phyloP scores from a whole-genome alignment of 805 yeast genomes.

The Starmerella apicola region DNA sequence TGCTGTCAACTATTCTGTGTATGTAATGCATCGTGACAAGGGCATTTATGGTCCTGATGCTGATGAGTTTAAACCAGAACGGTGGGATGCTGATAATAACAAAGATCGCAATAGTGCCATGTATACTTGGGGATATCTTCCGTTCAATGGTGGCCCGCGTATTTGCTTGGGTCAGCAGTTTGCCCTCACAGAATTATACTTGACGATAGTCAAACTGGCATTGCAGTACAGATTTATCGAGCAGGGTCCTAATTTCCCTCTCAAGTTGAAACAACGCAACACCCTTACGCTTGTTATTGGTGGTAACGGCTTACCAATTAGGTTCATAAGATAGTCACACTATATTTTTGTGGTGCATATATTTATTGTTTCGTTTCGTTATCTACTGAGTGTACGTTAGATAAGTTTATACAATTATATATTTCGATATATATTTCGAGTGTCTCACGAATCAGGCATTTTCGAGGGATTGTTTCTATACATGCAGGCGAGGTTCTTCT shows the following conservation, averaged over 20 bases:
- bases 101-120: slow-evolving; percentile 18
- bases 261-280: slow-evolving; percentile 1
- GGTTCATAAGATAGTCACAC: no score
- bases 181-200: slow-evolving; percentile 37
- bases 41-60: slow-evolving; percentile 34
- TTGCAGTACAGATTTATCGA: slow-evolving; percentile 23
- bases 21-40: slow-evolving; percentile 31
- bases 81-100: slow-evolving; percentile 31
- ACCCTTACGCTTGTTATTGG: slow-evolving; percentile 11
- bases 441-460: no score
- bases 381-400: no score
- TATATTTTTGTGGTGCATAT: no score
- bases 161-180: slow-evolving; percentile 41
- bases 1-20: slow-evolving; percentile 29
- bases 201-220: slow-evolving; percentile 31
- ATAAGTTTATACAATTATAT: no score
- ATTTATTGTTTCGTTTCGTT: no score
- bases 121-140: slow-evolving; percentile 35
- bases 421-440: no score
- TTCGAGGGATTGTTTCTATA: no score
- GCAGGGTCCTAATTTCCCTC: slow-evolving; percentile 7
- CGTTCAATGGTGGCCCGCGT: slow-evolving; percentile 41
- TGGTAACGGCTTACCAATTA: slow-evolving; percentile 10
- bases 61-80: slow-evolving; percentile 33
- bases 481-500: no score